These are phyloP conservation scores for Mortierella sp. DNA, from an alignment of 371 early-diverging fungal species.

Conservation along the genomic window DNA sequence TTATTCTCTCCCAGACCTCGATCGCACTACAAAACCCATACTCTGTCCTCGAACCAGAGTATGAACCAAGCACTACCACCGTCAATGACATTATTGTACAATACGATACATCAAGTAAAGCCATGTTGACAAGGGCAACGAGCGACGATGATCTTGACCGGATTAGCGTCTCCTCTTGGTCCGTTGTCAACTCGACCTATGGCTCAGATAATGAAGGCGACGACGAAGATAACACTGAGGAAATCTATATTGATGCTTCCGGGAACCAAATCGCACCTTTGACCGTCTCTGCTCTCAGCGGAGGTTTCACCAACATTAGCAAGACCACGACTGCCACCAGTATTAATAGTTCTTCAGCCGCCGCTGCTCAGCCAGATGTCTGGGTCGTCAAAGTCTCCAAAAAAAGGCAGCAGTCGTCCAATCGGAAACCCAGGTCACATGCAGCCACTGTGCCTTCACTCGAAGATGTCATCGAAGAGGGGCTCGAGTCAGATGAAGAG, in stretches of 20 bases:
- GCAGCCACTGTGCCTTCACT: slow-evolving; percentile 13
- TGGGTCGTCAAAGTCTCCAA: slow-evolving; percentile 49
- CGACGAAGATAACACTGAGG: slow-evolving; percentile 13
- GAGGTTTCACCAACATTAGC: slow-evolving; percentile 42
- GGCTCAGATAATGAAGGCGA: slow-evolving; percentile 34
- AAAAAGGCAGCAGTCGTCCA: slow-evolving; percentile 13
- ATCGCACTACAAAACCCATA: slow-evolving; percentile 33
- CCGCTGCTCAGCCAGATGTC: slow-evolving; percentile 11
- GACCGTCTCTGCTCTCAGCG: slow-evolving; percentile 29
- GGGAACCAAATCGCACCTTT: slow-evolving; percentile 14
- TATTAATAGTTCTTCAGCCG: slow-evolving; percentile 29
- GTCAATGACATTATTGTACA: background rate
- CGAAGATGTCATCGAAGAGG: slow-evolving; percentile 17
- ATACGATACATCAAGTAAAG: background rate
- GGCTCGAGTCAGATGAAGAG: slow-evolving; percentile 1
- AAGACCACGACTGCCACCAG: slow-evolving; percentile 41
- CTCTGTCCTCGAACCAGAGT: slow-evolving; percentile 31
- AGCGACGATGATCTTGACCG: slow-evolving; percentile 30
- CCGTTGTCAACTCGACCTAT: slow-evolving; percentile 33
- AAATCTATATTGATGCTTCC: slow-evolving; percentile 21
- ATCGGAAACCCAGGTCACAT: slow-evolving; percentile 6
- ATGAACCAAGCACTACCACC: background rate
- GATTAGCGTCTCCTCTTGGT: slow-evolving; percentile 42
- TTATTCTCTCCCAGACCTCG: slow-evolving; percentile 22
- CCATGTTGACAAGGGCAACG: slow-evolving; percentile 9